Conservation (phyloP, 2,329 filamentous ascomycete species). For the Colletotrichum destructivum region DNA sequence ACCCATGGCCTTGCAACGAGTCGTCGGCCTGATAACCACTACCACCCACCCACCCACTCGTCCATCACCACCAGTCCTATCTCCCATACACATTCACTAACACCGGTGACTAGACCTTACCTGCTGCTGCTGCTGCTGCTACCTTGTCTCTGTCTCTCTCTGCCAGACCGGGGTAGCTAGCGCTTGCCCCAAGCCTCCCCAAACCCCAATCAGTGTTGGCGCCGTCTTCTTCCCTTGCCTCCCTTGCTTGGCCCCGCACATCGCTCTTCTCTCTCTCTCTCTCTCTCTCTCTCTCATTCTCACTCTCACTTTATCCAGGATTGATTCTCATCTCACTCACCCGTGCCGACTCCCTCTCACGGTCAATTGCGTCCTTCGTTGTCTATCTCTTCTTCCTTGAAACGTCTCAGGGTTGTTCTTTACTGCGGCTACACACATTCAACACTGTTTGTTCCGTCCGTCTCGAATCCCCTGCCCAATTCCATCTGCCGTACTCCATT, state of each 20-base stretch:
- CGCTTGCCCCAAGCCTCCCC: slow-evolving; percentile 3
- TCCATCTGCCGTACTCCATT: too few relatives aligned
- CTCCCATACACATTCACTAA: not conserved
- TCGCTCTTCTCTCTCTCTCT: slow-evolving; percentile 4
- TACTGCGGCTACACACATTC: not conserved
- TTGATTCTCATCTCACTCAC: too few relatives aligned
- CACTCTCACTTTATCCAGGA: too few relatives aligned
- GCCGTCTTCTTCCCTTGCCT: not conserved
- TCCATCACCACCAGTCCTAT: not conserved
- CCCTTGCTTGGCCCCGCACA: slow-evolving; percentile 18
- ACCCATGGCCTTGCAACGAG: not conserved
- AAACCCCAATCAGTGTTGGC: slow-evolving; percentile 15
- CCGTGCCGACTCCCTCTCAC: not conserved
- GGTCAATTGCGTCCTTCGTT: not conserved
- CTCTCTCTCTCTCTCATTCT: too few relatives aligned
- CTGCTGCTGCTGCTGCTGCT: slow-evolving; percentile 32
- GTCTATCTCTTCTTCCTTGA: too few relatives aligned
- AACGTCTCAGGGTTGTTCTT: too few relatives aligned
- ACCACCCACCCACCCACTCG: not conserved
- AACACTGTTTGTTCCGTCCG: too few relatives aligned
- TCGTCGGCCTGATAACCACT: slow-evolving; percentile 19
- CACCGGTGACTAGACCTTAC: not conserved
- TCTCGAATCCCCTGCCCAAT: too few relatives aligned
- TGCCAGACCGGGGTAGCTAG: slow-evolving; percentile 29
- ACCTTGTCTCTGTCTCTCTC: not conserved